Conservation (phyloP, 2,329 filamentous ascomycete species). For the Phyllosticta citribraziliensis region DNA sequence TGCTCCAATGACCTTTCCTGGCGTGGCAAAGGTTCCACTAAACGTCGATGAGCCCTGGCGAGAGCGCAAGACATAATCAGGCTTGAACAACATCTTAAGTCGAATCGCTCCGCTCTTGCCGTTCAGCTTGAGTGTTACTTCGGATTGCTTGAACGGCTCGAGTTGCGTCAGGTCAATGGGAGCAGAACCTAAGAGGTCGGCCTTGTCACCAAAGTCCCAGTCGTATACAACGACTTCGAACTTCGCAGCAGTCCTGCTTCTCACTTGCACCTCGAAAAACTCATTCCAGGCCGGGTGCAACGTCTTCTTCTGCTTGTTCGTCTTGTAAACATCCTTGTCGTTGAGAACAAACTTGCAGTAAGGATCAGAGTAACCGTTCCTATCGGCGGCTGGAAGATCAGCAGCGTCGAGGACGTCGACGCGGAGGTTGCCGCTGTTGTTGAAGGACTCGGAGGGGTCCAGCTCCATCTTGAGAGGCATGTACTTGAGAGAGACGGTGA, state of each 20-base stretch:
- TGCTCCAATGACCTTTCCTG: constrained; percentile 83
- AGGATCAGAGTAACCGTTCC: constrained; percentile 93
- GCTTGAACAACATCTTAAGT: constrained; percentile 81
- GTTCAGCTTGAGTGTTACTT: constrained; percentile 65
- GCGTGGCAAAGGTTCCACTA: constrained; percentile 75
- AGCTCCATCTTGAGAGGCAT: constrained; percentile 90
- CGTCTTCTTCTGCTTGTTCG: constrained; percentile 93
- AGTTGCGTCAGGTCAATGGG: constrained; percentile 67
- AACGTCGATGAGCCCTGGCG: constrained; percentile 90
- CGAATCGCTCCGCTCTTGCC: constrained; percentile 81
- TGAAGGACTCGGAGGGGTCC: constrained; percentile 92
- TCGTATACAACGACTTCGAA: constrained; percentile 82
- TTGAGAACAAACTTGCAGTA: constrained; percentile 93
- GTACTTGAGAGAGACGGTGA: constrained; percentile 90
- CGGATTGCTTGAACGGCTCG: constrained; percentile 75
- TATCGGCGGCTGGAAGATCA: constrained; percentile 85
- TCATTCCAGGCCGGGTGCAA: constrained; percentile 94
- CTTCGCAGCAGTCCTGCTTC: constrained; percentile 74
- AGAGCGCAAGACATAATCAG: constrained; percentile 77
- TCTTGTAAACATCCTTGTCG: constrained; percentile 85
- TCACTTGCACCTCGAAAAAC: constrained; percentile 75
- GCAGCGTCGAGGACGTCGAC: constrained; percentile 84
- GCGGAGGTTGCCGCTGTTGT: constrained; percentile 92
- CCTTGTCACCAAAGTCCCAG: constrained; percentile 94
- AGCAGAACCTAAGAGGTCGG: constrained; percentile 75